phyloP scores from a whole-genome alignment of 371 early-diverging fungal genomes.

The Rhizopus sp. region DNA sequence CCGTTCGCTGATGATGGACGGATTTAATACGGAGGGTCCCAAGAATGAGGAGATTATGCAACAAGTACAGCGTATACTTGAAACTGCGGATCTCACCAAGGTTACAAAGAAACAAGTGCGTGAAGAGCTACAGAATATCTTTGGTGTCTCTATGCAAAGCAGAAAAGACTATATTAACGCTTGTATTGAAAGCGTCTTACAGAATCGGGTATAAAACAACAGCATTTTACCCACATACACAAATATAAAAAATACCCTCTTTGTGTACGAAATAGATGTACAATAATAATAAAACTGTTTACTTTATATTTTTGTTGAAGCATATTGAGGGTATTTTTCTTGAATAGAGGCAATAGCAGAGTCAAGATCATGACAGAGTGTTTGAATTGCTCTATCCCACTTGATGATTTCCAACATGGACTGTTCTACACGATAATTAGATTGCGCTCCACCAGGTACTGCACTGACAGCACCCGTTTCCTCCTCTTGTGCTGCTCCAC shows the following conservation, averaged over 20 bases:
- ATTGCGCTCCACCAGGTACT: slow-evolving; percentile 34
- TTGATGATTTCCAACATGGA: slow-evolving; percentile 51
- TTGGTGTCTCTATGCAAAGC: slow-evolving; percentile 49
- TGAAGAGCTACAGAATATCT: slow-evolving; percentile 42
- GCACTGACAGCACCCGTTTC: slow-evolving; percentile 36
- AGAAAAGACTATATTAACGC: slow-evolving; percentile 60
- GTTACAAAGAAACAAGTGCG: slow-evolving; percentile 83
- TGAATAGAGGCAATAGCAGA: slow-evolving; percentile 56
- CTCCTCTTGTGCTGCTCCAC: slow-evolving; percentile 37
- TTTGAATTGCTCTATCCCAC: slow-evolving; percentile 66
- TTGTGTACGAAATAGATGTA: no score
- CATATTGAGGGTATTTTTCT: slow-evolving; percentile 57
- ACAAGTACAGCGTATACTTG: slow-evolving; percentile 76
- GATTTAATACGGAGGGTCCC: slow-evolving; percentile 30
- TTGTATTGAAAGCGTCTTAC: slow-evolving; percentile 49
- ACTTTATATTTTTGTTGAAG: neutral
- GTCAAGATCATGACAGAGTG: slow-evolving; percentile 63
- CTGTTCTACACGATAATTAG: slow-evolving; percentile 38
- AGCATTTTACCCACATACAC: no score
- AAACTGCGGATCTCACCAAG: slow-evolving; percentile 75
- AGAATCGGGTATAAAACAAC: slow-evolving; percentile 30
- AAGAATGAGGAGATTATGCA: slow-evolving; percentile 78
- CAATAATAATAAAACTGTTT: no score
- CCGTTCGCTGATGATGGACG: slow-evolving; percentile 42
- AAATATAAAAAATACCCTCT: no score